Percentiles rank a stretch among this genome's conserved stretches.
phyloP scores from a whole-genome alignment of 257 asterid genomes.

The Orobanche coerulescens region DNA sequence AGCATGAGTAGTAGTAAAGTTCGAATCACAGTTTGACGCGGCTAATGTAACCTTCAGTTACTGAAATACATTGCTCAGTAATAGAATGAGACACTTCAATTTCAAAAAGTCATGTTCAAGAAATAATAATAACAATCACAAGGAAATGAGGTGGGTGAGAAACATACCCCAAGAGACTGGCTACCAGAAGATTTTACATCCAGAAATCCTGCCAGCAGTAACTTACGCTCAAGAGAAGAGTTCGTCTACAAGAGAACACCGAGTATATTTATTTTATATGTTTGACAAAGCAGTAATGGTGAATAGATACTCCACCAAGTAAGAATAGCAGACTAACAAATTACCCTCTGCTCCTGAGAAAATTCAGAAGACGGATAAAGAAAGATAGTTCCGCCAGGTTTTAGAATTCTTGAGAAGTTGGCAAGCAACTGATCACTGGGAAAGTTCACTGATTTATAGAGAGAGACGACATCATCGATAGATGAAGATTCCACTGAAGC shows the following conservation, averaged over 20 bases:
- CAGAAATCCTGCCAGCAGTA: slow-evolving; percentile 71
- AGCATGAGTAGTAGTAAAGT: not conserved
- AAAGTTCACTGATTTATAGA: slow-evolving; percentile 47
- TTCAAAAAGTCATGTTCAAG: not conserved
- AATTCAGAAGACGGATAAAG: slow-evolving; percentile 37
- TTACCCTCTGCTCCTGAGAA: slow-evolving; percentile 35
- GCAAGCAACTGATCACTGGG: slow-evolving; percentile 45
- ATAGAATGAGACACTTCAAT: not conserved
- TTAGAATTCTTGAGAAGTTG: slow-evolving; percentile 49
- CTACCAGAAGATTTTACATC: slow-evolving; percentile 49
- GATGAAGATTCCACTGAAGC: slow-evolving; percentile 50
- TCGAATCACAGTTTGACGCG: not conserved
- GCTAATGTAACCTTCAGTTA: not conserved
- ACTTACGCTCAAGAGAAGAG: slow-evolving; percentile 59
- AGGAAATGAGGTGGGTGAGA: not conserved
- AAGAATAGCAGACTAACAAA: not conserved
- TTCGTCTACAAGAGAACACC: slow-evolving; percentile 36
- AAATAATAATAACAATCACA: not conserved
- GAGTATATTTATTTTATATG: slow-evolving; percentile 12
- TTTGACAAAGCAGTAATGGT: not conserved
- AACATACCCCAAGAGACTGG: slow-evolving; percentile 56
- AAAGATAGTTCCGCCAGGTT: slow-evolving; percentile 64
- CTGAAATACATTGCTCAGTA: not conserved
- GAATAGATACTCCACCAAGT: not conserved
- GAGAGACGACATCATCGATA: slow-evolving; percentile 38